Base-by-base conservation (phyloP, 192 early-diverging fungal species). In the Linnemannia zychae region DNA sequence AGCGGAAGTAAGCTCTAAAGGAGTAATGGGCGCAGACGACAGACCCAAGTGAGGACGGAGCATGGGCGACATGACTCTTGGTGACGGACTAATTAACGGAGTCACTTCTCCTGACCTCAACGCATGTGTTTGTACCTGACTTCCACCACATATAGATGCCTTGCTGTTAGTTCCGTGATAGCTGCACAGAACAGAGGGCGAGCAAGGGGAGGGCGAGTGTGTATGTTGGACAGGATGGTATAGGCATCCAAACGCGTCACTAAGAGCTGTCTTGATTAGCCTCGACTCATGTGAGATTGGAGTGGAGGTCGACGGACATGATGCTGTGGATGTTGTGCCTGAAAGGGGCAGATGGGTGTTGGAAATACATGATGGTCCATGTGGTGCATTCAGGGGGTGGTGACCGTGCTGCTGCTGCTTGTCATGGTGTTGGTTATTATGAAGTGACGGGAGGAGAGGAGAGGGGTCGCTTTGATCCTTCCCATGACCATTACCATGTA, bases 241-340 rank as follows among this genome's bases (percentile, higher is more conserved):
- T 16, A 85, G 31, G 34, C 83, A 75, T 20, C 83, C 83, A 68
- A 85, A 85, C 5, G 83, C 83, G 47, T 85, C 83, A 28, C 79
- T 79, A 16, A 85, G 49, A 5, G 83, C 74, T 1, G 67, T 37
- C 63, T 71, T 79, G 24, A 85, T 76, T 33, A 75, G 16, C n/a
- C 71, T 85, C 28, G 82, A 78, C 52, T 84, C 82, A 28, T 79
- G 72, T n/a, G 63, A n/a, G n/a, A n/a, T 28, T n/a, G 75, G 24
- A n/a, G 67, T 53, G 22, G 73, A 22, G 15, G 17, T 20, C 37
- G 73, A 63, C 13, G 72, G 31, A 31, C 38, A 67, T 33, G 66
- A n/a, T 18, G 73, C 20, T 38, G 53, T 28, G 24, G 57, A 20
- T 7, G 70, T 49, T 46, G 72, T 13, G 1, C 75, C 63, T 46